Conservation (phyloP, 768 basidiomycete genomes). For the Leccinum longicurvipes region DNA sequence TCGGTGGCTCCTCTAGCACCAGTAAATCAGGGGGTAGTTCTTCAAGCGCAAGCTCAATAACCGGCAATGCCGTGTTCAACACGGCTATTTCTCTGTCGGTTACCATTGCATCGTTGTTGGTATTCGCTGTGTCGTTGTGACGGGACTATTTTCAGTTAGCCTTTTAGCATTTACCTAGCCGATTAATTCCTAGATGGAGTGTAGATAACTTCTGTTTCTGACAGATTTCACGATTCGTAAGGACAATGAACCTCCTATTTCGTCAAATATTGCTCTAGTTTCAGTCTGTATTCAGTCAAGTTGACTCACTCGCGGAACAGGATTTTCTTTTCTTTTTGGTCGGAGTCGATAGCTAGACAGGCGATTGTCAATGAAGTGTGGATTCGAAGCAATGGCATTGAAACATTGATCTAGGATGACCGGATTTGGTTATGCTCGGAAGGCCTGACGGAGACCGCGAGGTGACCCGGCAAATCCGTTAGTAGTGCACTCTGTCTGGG, state of each 20-base stretch:
- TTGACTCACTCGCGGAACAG: neutral
- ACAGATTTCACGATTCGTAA: constrained; percentile 11
- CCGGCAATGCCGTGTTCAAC: constrained; percentile 12
- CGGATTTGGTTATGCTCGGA: constrained; percentile 3
- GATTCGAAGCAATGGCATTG: neutral
- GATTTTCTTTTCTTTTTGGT: neutral
- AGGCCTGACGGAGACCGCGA: neutral
- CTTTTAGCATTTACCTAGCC: neutral
- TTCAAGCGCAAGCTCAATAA: neutral
- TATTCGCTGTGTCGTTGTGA: constrained; percentile 16
- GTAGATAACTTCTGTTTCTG: constrained; percentile 21
- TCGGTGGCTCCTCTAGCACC: constrained; percentile 3
- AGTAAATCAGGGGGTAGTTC: neutral
- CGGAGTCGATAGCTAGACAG: neutral
- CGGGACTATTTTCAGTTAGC: constrained; percentile 5
- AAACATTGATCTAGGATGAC: constrained; percentile 15
- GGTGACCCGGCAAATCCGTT: neutral
- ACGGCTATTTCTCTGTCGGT: constrained; percentile 13
- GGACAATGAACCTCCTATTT: constrained; percentile 7
- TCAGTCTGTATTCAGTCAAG: constrained; percentile 8
- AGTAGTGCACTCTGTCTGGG: neutral
- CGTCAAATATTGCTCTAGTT: constrained; percentile 4
- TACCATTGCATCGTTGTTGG: constrained; percentile 11
- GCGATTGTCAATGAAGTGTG: neutral
- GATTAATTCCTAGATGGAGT: constrained; percentile 23